Conservation (phyloP, 2,329 filamentous ascomycete species). For the Nectriaceae sp. region DNA sequence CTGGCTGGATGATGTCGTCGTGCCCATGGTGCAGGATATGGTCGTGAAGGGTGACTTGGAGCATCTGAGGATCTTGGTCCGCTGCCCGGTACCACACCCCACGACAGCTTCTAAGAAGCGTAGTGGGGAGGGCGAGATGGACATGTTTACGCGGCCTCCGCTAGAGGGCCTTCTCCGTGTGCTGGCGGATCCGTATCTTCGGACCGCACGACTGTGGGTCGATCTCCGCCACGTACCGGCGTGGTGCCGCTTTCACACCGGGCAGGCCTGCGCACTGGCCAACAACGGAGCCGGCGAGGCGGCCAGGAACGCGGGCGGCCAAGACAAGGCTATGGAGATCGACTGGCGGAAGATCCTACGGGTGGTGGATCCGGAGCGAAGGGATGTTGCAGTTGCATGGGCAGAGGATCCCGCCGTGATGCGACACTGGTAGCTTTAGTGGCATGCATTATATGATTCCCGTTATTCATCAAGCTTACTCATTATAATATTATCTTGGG, state of each 20-base stretch:
- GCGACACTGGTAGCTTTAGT: background rate
- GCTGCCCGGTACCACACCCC: conserved; percentile 10
- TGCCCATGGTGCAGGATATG: conserved; percentile 34
- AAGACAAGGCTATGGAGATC: conserved; percentile 18
- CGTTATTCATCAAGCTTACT: no score
- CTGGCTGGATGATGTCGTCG: conserved; percentile 32
- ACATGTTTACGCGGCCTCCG: conserved; percentile 30
- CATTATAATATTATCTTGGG: no score
- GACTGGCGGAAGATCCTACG: conserved; percentile 35
- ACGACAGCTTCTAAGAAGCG: background rate
- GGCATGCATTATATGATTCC: no score
- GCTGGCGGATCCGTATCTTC: conserved; percentile 47
- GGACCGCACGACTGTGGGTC: conserved; percentile 40
- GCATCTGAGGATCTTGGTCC: conserved; percentile 25
- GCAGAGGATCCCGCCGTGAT: background rate
- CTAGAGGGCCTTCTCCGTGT: conserved; percentile 40
- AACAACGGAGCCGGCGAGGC: background rate
- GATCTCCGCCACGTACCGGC: conserved; percentile 36
- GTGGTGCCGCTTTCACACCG: conserved; percentile 42
- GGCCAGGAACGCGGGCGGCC: background rate
- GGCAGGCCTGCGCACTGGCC: conserved; percentile 8
- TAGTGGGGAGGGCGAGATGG: background rate
- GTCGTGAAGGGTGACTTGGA: conserved; percentile 32
- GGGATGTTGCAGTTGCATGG: conserved; percentile 20
- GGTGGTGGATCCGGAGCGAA: conserved; percentile 33